Conservation (phyloP, 305 asterid species). For the Fraxinus latifolia region DNA sequence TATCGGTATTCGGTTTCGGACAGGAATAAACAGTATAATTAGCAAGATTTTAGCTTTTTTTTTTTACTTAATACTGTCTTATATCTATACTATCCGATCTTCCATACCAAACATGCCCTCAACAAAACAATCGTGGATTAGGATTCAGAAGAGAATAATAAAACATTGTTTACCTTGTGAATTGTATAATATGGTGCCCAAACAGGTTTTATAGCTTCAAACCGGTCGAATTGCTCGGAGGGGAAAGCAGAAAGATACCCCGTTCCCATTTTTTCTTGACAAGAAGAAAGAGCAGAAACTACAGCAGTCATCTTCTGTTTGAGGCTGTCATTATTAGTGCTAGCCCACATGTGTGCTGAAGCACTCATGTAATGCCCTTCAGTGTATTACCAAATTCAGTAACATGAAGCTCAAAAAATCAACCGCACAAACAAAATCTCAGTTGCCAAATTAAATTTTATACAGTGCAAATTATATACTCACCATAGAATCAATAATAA, state of each 20-base stretch:
- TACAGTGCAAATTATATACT: background rate
- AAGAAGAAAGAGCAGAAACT: slow-evolving; percentile 54
- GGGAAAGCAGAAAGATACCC: slow-evolving; percentile 95
- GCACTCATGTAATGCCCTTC: slow-evolving; percentile 91
- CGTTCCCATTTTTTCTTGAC: slow-evolving; percentile 68
- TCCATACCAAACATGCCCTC: background rate
- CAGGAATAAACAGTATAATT: background rate
- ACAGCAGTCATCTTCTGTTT: slow-evolving; percentile 53
- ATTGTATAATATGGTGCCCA: slow-evolving; percentile 96
- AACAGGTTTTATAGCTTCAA: slow-evolving; percentile 63
- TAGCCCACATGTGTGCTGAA: slow-evolving; percentile 90
- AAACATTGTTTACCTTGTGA: slow-evolving; percentile 52
- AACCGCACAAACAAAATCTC: background rate
- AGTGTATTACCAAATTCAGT: slow-evolving; percentile 9
- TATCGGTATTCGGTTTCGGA: background rate
- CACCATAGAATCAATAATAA: background rate
- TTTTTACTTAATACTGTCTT: background rate
- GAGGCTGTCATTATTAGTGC: slow-evolving; percentile 63
- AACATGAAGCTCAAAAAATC: background rate
- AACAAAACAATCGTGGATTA: background rate
- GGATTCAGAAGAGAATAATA: background rate
- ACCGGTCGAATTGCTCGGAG: slow-evolving; percentile 56
- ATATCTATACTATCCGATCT: background rate
- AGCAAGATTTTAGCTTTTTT: background rate
- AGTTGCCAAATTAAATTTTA: background rate